Evolutionary conservation across 106 monocot genomes (phyloP).

Genomic region (Platanthera zijinensis): DNA sequence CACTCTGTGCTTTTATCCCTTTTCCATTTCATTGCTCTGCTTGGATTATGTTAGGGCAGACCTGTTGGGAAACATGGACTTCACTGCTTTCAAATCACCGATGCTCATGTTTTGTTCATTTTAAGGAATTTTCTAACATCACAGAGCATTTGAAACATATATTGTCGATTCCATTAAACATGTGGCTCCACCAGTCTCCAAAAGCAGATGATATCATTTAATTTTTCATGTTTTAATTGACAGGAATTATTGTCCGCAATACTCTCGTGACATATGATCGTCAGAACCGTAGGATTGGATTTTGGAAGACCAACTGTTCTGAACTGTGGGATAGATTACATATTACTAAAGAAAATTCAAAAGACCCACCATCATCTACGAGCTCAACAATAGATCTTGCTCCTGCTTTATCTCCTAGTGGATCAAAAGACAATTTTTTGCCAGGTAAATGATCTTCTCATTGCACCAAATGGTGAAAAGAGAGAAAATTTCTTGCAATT

Average conservation of each 20-base stretch:
- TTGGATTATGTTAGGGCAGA: background rate
- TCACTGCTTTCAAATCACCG: background rate
- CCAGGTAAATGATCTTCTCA: slow-evolving; percentile 14
- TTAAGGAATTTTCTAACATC: background rate
- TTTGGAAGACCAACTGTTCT: slow-evolving; percentile 99
- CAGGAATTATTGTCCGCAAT: slow-evolving; percentile 94
- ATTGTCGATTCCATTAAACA: background rate
- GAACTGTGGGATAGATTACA: slow-evolving; percentile 52
- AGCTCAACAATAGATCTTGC: slow-evolving; percentile 32
- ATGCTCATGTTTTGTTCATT: background rate
- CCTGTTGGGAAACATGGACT: background rate
- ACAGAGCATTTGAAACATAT: background rate
- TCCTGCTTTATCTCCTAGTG: slow-evolving; percentile 53
- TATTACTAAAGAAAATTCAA: slow-evolving; percentile 16
- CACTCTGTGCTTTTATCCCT: background rate
- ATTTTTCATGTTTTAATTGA: slow-evolving; percentile 2
- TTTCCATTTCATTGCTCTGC: background rate
- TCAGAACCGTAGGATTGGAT: slow-evolving; percentile 78
- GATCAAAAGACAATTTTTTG: slow-evolving; percentile 18
- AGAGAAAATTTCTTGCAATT: too few species aligned
- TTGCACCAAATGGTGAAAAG: background rate
- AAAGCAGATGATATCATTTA: background rate
- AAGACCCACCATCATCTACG: slow-evolving; percentile 17
- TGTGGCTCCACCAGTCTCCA: background rate
- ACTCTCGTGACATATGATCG: slow-evolving; percentile 91